These are phyloP conservation scores for Sporothrix sp. DNA, from an alignment of 2,329 filamentous ascomycete genomes.

Conservation along the genomic window DNA sequence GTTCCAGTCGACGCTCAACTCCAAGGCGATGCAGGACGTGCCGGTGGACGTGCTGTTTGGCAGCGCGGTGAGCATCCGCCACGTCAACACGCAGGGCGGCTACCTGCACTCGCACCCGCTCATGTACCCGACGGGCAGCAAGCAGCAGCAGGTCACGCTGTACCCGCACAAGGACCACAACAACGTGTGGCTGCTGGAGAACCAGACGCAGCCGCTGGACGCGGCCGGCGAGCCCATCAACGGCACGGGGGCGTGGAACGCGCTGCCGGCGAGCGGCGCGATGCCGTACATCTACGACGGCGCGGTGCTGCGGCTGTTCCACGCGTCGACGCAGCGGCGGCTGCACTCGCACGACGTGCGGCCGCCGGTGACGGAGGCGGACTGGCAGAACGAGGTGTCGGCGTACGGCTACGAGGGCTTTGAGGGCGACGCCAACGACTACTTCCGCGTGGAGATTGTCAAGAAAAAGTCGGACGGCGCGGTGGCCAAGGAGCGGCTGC, in stretches of 20 bases:
- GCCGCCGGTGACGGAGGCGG: constrained; percentile 72
- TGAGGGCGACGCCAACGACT: constrained; percentile 90
- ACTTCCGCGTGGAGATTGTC: constrained; percentile 90
- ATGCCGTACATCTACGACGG: constrained; percentile 67
- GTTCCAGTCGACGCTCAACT: constrained; percentile 95
- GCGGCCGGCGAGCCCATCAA: constrained; percentile 66
- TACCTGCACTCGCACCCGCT: constrained; percentile 94
- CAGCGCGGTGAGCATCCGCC: constrained; percentile 75
- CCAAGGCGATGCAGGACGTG: constrained; percentile 91
- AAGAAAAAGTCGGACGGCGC: constrained; percentile 75
- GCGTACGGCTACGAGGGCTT: constrained; percentile 97
- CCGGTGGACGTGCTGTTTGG: constrained; percentile 86
- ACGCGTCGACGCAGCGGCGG: constrained; percentile 71
- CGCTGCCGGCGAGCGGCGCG: constrained; percentile 40
- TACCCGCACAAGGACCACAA: constrained; percentile 99
- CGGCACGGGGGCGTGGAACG: constrained; percentile 78
- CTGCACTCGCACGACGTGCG: constrained; percentile 95
- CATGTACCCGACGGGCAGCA: constrained; percentile 96
- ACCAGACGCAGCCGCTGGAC: constrained; percentile 83
- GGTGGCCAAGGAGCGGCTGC: constrained; percentile 70
- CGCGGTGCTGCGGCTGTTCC: constrained; percentile 71
- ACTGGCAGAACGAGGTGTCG: constrained; percentile 94
- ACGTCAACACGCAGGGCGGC: constrained; percentile 94
- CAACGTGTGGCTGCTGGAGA: constrained; percentile 89
- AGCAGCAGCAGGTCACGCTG: constrained; percentile 96